Percentiles rank a stretch among this genome's conserved stretches.
Conservation (phyloP, 1,139 yeast genomes). For the Saccharomyces hybrid region DNA sequence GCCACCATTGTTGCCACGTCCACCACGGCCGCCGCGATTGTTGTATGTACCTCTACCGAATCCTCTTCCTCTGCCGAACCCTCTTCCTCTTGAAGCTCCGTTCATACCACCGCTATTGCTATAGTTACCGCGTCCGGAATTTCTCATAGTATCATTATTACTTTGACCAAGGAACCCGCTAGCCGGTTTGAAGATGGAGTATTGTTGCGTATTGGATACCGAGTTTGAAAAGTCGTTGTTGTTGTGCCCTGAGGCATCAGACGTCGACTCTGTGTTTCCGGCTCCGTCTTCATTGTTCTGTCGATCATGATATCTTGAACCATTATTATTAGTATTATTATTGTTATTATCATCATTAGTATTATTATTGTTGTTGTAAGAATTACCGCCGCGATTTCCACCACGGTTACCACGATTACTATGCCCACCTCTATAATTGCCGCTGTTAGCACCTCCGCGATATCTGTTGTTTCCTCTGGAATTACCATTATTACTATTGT, state of each 20-base stretch:
- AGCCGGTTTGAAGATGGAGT: conserved; percentile 25
- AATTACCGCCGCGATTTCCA: conserved; percentile 7
- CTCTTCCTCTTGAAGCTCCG: conserved; percentile 13
- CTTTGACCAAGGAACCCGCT: conserved; percentile 19
- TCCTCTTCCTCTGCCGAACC: conserved; percentile 11
- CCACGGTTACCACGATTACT: conserved; percentile 9
- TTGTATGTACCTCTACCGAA: conserved; percentile 3
- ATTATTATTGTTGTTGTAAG: conserved; percentile 1
- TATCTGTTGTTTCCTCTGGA: conserved; percentile 8
- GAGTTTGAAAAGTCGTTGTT: background rate
- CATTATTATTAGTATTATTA: conserved; percentile 5
- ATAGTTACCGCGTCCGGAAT: conserved; percentile 3
- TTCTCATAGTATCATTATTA: conserved; percentile 5
- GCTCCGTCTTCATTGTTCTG: background rate
- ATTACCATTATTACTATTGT: conserved; percentile 11
- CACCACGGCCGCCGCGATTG: conserved; percentile 1
- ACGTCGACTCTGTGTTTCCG: background rate
- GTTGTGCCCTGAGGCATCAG: background rate
- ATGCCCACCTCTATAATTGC: conserved; percentile 9
- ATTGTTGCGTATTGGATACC: conserved; percentile 7
- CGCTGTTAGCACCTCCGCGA: conserved; percentile 6
- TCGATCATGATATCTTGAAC: conserved; percentile 1
- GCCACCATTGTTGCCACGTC: conserved; percentile 17
- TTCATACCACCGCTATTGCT: conserved; percentile 11
- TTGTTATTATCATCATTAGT: background rate